A percentile compares a stretch with the other conserved stretches of the same genome.
Conservation (phyloP, 1,284 basidiomycete species). For the Naganishia cerealis region DNA sequence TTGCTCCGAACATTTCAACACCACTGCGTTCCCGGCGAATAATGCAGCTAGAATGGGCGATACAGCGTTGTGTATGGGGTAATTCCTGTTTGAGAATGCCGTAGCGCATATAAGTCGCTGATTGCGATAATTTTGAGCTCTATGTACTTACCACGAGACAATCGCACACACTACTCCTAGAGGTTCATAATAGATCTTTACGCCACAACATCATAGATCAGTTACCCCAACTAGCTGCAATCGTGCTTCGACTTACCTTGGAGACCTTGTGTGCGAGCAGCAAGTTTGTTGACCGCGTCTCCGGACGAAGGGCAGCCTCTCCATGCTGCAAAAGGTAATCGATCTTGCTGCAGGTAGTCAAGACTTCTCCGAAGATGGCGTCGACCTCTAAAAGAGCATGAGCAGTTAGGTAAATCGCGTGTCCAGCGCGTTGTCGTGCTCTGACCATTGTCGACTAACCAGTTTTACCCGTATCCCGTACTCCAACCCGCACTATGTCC, state of each 20-base stretch:
- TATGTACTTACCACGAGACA: constrained; percentile 84
- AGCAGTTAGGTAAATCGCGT: neutral
- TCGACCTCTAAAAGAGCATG: constrained; percentile 66
- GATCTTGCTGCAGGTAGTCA: constrained; percentile 84
- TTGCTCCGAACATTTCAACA: constrained; percentile 90
- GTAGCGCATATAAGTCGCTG: neutral
- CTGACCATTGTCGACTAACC: constrained; percentile 59
- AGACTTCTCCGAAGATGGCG: constrained; percentile 82
- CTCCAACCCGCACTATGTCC: constrained; percentile 80
- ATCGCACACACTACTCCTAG: constrained; percentile 89
- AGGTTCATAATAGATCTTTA: constrained; percentile 84
- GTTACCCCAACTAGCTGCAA: neutral
- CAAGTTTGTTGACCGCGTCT: constrained; percentile 69
- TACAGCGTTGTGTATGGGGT: constrained; percentile 82
- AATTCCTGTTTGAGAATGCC: constrained; percentile 43
- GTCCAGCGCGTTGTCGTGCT: no score
- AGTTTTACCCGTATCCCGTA: constrained; percentile 94
- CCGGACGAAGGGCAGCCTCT: constrained; percentile 69
- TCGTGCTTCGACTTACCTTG: constrained; percentile 41
- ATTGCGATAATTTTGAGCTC: neutral
- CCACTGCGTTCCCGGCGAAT: constrained; percentile 84
- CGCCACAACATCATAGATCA: neutral
- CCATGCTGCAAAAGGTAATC: constrained; percentile 80
- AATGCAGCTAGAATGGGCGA: constrained; percentile 87
- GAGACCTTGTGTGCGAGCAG: constrained; percentile 79